phyloP scores from a whole-genome alignment of 441 rosid genomes.

The Arabidopsis hybrid region DNA sequence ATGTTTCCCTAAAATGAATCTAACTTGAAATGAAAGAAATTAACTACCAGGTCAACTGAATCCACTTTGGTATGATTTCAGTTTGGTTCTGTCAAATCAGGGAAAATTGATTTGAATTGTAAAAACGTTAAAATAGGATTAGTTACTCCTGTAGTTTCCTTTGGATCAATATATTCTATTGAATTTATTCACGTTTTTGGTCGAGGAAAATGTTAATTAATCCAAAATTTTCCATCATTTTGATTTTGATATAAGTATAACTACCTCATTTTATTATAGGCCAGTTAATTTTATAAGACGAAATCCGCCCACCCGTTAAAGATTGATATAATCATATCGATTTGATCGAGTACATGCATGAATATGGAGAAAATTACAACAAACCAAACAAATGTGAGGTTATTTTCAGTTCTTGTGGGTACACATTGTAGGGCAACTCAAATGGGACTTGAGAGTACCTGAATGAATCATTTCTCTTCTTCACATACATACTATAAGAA shows the following conservation, averaged over 20 bases:
- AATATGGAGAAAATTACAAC: slow-evolving; percentile 25
- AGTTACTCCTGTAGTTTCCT: not conserved
- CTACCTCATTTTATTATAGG: not conserved
- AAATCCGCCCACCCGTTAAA: not conserved
- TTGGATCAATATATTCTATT: not conserved
- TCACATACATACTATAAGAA: slow-evolving; percentile 11
- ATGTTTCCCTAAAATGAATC: not conserved
- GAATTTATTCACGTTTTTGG: not conserved
- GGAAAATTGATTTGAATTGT: not conserved
- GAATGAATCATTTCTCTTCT: not conserved
- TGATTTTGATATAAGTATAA: not conserved
- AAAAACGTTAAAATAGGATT: not conserved
- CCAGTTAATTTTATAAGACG: not conserved
- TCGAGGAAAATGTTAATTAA: not conserved
- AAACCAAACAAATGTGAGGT: slow-evolving; percentile 12
- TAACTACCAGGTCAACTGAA: not conserved
- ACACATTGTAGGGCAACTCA: slow-evolving; percentile 23
- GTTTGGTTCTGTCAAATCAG: not conserved
- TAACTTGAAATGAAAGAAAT: not conserved
- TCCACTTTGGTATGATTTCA: not conserved
- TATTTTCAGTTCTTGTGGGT: slow-evolving; percentile 27
- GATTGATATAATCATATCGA: not conserved
- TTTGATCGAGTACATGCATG: slow-evolving; percentile 15
- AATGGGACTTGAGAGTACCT: slow-evolving; percentile 17
- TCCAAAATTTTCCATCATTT: not conserved